These are phyloP conservation scores for Saccharum hybrid DNA, from an alignment of 202 grass and related monocot species.

Conservation along the genomic window DNA sequence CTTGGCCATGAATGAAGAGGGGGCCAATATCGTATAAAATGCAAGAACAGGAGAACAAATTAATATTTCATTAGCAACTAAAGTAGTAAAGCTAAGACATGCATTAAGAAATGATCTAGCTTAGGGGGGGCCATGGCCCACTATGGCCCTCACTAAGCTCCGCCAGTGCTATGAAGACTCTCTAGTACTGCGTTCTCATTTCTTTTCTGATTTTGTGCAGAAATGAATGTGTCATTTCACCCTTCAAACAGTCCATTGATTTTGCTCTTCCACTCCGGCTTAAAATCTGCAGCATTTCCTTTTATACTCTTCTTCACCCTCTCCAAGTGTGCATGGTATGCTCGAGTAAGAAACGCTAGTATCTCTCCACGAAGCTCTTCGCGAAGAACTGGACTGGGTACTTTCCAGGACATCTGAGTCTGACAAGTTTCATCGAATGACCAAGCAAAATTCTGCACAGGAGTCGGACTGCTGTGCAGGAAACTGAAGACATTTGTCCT, in stretches of 20 bases:
- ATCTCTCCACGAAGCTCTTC: not conserved
- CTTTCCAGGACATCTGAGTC: conserved; percentile 13
- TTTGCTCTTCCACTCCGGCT: conserved; percentile 3
- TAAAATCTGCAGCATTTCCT: not conserved
- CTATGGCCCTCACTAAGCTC: too few species aligned
- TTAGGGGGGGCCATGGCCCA: too few species aligned
- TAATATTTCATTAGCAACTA: too few species aligned
- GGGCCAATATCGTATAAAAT: too few species aligned
- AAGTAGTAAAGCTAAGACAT: too few species aligned
- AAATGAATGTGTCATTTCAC: not conserved
- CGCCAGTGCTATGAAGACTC: too few species aligned
- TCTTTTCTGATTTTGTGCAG: not conserved
- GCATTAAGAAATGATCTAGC: too few species aligned
- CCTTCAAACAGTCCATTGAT: conserved; percentile 4
- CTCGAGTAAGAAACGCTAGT: not conserved
- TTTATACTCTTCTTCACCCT: not conserved
- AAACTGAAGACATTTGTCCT: not conserved
- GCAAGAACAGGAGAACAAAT: too few species aligned
- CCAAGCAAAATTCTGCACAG: conserved; percentile 1
- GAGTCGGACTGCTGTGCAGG: not conserved
- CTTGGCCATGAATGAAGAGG: too few species aligned
- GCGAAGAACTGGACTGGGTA: conserved; percentile 6
- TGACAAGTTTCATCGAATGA: not conserved
- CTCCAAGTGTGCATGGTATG: conserved; percentile 4
- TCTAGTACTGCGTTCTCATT: not conserved